Percentiles rank a stretch among this genome's conserved stretches.
phyloP scores from a whole-genome alignment of 2,329 filamentous ascomycete genomes.

The Podosphaera fusca region DNA sequence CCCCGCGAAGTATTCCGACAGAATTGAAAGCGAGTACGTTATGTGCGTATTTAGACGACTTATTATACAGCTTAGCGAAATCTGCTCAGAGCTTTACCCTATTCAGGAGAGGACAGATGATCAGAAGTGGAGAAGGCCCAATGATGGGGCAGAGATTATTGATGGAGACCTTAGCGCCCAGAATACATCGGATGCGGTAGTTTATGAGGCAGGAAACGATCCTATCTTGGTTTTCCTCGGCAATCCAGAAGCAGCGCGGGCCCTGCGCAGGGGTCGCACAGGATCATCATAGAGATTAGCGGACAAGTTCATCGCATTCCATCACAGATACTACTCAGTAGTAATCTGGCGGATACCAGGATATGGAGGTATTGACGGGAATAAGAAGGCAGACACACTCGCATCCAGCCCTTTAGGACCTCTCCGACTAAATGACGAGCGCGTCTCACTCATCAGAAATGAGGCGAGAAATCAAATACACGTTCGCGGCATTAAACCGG shows the following conservation, averaged over 20 bases:
- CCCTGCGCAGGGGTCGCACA: neutral
- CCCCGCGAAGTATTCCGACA: too few species aligned
- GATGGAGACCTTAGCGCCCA: neutral
- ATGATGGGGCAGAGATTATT: neutral
- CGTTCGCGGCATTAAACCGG: neutral
- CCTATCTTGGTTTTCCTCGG: neutral
- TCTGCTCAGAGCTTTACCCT: neutral
- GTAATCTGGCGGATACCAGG: neutral
- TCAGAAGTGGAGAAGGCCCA: neutral
- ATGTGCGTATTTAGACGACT: neutral
- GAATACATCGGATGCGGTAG: neutral
- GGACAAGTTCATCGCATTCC: neutral
- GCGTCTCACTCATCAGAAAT: neutral
- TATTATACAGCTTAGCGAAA: neutral
- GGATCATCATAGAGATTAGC: neutral
- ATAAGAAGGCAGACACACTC: neutral
- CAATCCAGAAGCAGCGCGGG: neutral
- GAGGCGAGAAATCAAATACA: neutral
- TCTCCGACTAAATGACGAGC: neutral
- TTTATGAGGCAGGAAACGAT: neutral
- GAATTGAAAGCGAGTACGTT: neutral
- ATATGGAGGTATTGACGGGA: neutral
- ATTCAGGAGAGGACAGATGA: neutral
- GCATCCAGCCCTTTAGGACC: neutral
- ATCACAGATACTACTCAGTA: neutral